These are phyloP conservation scores for Davidsoniella virescens DNA, from an alignment of 2,329 filamentous ascomycete species.

Conservation along the genomic window DNA sequence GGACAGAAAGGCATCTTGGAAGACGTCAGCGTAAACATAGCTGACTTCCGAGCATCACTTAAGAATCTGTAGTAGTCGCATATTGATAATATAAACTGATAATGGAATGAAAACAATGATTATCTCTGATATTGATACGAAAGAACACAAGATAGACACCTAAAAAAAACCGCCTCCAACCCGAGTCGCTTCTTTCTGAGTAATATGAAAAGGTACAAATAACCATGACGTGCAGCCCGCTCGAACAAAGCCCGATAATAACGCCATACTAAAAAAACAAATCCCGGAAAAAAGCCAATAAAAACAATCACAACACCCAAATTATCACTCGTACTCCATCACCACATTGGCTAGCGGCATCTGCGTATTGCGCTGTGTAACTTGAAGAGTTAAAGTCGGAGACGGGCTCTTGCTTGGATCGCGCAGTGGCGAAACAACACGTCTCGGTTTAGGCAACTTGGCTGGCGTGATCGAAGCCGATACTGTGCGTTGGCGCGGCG, in stretches of 20 bases:
- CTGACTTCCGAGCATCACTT: constrained; percentile 23
- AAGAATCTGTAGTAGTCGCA: not conserved
- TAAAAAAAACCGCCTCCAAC: not conserved
- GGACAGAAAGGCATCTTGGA: constrained; percentile 22
- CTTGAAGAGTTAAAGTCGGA: not conserved
- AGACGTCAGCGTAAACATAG: constrained; percentile 29
- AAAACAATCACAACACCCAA: not conserved
- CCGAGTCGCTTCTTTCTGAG: too few species aligned
- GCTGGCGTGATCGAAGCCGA: not conserved
- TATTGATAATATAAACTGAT: not conserved
- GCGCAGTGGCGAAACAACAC: not conserved
- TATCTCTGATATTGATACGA: not conserved
- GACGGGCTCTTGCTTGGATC: not conserved
- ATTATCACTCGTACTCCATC: not conserved
- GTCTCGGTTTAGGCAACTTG: not conserved
- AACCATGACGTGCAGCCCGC: not conserved
- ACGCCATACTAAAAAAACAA: too few species aligned
- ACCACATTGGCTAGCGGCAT: not conserved
- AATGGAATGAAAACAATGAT: not conserved
- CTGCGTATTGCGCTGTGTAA: not conserved
- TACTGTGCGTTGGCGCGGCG: not conserved
- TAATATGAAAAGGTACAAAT: not conserved
- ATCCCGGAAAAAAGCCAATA: too few species aligned
- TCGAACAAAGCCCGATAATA: too few species aligned
- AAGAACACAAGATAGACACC: not conserved